A percentile compares a stretch with the other conserved stretches of the same genome.
Evolutionary conservation across 345 rosid genomes (phyloP).

Genomic region (Aegle marmelos): DNA sequence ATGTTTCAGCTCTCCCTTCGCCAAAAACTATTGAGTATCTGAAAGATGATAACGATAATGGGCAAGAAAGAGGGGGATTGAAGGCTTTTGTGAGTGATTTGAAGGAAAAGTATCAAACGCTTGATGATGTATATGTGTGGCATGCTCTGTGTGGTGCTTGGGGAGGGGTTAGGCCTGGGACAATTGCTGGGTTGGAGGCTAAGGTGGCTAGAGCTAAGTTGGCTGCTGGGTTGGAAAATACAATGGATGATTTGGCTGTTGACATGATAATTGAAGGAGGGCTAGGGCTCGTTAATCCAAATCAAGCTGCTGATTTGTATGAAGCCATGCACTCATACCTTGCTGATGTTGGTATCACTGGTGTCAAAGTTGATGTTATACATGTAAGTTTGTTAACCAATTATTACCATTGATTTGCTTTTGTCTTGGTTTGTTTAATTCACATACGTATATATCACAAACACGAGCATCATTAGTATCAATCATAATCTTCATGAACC

Average conservation of each 20-base stretch:
- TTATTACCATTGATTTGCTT: not conserved
- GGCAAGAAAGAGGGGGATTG: not conserved
- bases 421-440: not conserved
- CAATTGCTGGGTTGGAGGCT: slow-evolving; percentile 6
- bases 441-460: not conserved
- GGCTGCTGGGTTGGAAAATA: slow-evolving; percentile 7
- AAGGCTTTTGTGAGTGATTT: slow-evolving; percentile 3
- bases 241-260: slow-evolving; percentile 13
- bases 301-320: slow-evolving; percentile 24
- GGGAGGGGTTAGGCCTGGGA: slow-evolving; percentile 28
- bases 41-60: slow-evolving; percentile 4
- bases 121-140: slow-evolving; percentile 29
- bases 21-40: slow-evolving; percentile 9
- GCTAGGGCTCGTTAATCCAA: slow-evolving; percentile 27
- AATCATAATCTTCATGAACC: not conserved
- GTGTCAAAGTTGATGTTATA: slow-evolving; percentile 33
- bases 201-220: slow-evolving; percentile 9
- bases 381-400: slow-evolving; percentile 1
- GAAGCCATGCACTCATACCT: slow-evolving; percentile 29
- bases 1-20: not conserved
- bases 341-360: slow-evolving; percentile 19
- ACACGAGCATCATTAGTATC: not conserved
- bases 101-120: slow-evolving; percentile 3
- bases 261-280: slow-evolving; percentile 17
- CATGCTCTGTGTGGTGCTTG: slow-evolving; percentile 32